Conservation (phyloP, 495 filamentous ascomycete genomes). For the Cercophora scortea region DNA sequence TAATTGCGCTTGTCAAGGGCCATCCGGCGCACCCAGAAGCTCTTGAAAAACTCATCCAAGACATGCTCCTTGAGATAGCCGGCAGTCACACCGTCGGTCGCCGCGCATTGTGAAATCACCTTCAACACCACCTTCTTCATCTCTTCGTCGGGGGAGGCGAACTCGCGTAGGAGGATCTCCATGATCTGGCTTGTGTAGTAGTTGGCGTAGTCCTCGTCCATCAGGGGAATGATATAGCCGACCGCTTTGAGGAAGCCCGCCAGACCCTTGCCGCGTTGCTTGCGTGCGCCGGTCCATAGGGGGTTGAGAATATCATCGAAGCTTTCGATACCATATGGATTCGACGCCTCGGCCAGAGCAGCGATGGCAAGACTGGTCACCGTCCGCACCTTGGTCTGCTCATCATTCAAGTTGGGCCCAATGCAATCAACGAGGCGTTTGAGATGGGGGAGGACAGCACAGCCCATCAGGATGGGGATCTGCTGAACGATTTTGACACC, state of each 20-base stretch:
- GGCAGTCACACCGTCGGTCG: conserved; percentile 90
- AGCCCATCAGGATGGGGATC: conserved; percentile 99
- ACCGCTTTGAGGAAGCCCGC: conserved; percentile 96
- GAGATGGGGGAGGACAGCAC: conserved; percentile 90
- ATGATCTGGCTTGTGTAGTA: conserved; percentile 99
- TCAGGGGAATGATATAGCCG: conserved; percentile 95
- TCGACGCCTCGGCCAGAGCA: conserved; percentile 90
- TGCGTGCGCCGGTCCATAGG: conserved; percentile 90
- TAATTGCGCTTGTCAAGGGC: conserved; percentile 96
- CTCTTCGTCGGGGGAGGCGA: conserved; percentile 94
- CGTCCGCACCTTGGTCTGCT: conserved; percentile 94
- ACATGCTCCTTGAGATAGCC: conserved; percentile 93
- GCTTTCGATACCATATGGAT: conserved; percentile 97
- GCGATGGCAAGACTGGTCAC: conserved; percentile 94
- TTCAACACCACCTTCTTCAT: conserved; percentile 99
- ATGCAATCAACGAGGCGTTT: conserved; percentile 97
- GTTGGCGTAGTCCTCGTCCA: conserved; percentile 99
- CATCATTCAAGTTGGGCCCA: conserved; percentile 89
- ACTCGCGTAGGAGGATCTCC: conserved; percentile 95
- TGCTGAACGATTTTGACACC: conserved; percentile 99
- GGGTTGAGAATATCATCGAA: conserved; percentile 98
- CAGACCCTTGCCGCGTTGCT: conserved; percentile 93
- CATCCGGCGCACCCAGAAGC: conserved; percentile 97
- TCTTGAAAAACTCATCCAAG: conserved; percentile 94
- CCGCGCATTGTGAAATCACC: conserved; percentile 93